Conservation (phyloP, 164 flowering plant genomes). For the Umbilicus rupestris region DNA sequence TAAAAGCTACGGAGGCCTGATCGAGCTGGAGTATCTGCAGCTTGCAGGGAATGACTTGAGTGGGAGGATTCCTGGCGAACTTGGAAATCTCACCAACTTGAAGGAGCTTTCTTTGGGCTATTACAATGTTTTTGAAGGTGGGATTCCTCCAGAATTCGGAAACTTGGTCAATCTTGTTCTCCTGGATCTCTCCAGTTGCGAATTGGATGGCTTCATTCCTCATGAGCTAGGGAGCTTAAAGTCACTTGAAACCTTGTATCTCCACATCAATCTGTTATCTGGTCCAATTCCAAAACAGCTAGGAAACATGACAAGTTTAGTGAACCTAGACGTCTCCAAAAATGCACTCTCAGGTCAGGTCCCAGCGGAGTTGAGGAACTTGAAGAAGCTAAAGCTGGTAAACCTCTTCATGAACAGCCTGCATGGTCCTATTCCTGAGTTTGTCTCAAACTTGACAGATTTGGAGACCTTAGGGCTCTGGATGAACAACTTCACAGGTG, state of each 20-base stretch:
- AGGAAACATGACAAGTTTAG: constrained; percentile 60
- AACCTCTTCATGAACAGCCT: constrained; percentile 82
- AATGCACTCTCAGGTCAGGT: constrained; percentile 79
- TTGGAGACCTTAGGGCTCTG: constrained; percentile 58
- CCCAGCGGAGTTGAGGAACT: constrained; percentile 54
- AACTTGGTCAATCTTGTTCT: constrained; percentile 46
- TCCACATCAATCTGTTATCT: constrained; percentile 55
- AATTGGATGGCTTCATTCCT: constrained; percentile 66
- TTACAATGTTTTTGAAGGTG: constrained; percentile 70
- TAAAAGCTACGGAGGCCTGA: constrained; percentile 39
- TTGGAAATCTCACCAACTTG: constrained; percentile 69
- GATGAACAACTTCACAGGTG: constrained; percentile 92
- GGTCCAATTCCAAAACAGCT: constrained; percentile 64
- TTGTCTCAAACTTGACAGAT: constrained; percentile 48
- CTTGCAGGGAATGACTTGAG: constrained; percentile 66
- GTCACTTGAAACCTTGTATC: constrained; percentile 53
- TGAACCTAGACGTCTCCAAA: constrained; percentile 69
- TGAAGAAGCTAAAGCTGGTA: constrained; percentile 48
- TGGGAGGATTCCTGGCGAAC: constrained; percentile 68
- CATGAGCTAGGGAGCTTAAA: constrained; percentile 55
- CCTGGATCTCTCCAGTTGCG: constrained; percentile 65
- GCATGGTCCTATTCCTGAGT: constrained; percentile 84
- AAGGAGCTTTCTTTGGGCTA: constrained; percentile 62
- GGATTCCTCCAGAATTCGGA: constrained; percentile 73
- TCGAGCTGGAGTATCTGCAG: constrained; percentile 46